A percentile compares a stretch with the other conserved stretches of the same genome.
Conservation (phyloP, 257 asterid genomes). For the Jaltomata sinuosa region DNA sequence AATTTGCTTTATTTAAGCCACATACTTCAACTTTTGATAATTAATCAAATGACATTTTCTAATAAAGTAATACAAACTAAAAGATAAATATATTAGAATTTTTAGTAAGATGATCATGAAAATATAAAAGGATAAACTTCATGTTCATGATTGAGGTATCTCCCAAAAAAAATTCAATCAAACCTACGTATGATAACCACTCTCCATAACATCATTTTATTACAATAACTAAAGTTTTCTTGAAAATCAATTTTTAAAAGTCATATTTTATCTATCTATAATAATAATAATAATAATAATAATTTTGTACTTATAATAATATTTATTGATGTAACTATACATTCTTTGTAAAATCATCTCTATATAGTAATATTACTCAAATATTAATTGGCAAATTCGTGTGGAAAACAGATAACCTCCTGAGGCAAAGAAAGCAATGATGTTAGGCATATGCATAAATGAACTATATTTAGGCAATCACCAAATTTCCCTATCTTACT, state of each 20-base stretch:
- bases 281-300: no score
- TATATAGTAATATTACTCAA: no score
- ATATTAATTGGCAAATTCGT: neutral
- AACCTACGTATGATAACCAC: no score
- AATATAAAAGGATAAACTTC: neutral
- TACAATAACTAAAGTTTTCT: no score
- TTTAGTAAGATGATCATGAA: neutral
- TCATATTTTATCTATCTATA: no score
- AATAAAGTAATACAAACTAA: neutral
- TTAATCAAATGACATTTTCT: neutral
- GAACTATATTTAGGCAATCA: neutral
- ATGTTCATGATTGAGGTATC: no score
- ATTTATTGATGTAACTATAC: no score
- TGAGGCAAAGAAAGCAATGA: neutral
- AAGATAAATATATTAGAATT: neutral
- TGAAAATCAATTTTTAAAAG: no score
- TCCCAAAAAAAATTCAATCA: no score
- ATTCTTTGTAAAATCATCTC: no score
- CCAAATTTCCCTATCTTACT: neutral
- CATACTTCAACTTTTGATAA: neutral
- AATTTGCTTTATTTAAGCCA: neutral
- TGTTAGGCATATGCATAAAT: neutral
- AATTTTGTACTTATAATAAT: no score
- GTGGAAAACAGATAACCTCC: neutral
- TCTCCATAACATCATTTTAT: no score